Percentiles rank a stretch among this genome's conserved stretches.
These are phyloP conservation scores for Cruciata laevipes DNA, from an alignment of 257 asterid genomes.

Conservation along the genomic window DNA sequence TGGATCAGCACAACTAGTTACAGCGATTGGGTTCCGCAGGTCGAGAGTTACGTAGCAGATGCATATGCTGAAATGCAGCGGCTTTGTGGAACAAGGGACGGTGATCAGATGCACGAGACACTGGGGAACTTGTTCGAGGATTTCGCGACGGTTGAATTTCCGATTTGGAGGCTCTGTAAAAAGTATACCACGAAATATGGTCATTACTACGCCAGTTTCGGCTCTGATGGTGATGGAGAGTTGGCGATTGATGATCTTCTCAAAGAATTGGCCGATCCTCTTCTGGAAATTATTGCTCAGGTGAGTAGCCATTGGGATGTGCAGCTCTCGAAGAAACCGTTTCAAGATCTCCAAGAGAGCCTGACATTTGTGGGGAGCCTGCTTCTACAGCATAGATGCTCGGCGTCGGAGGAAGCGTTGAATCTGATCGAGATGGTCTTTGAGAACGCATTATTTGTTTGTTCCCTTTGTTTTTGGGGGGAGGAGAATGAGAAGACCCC, in stretches of 20 bases:
- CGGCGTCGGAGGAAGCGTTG: background rate
- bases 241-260: background rate
- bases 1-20: too few species aligned
- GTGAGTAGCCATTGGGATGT: background rate
- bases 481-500: background rate
- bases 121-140: too few species aligned
- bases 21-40: too few species aligned
- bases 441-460: background rate
- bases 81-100: too few species aligned
- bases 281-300: background rate
- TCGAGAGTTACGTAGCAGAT: too few species aligned
- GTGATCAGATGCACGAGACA: too few species aligned
- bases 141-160: too few species aligned
- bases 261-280: background rate
- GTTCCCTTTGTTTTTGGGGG: background rate
- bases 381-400: background rate
- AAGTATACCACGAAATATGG: too few species aligned
- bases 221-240: background rate
- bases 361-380: background rate
- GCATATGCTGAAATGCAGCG: too few species aligned
- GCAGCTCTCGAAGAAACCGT: background rate
- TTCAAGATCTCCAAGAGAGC: background rate
- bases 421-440: background rate
- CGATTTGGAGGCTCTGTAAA: too few species aligned
- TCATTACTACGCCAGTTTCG: too few species aligned